Evolutionary conservation across 306 rosid species (phyloP), one percentile per base, ranked within the genome.

Genomic region (Comarum palustre): DNA sequence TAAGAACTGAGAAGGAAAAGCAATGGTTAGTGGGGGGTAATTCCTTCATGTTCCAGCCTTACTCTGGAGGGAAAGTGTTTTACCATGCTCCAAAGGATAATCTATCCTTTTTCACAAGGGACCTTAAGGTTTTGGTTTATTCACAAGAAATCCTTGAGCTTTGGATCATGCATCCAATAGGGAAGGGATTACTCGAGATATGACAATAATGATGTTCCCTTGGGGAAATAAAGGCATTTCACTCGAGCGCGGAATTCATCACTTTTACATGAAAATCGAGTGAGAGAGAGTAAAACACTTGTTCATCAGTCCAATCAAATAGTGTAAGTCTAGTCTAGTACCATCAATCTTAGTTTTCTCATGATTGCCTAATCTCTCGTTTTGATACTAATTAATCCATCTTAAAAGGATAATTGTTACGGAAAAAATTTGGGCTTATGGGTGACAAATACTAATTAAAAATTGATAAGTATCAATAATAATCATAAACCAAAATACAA

Each of bases 151-250:
- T 76, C 58, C 63, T 76, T 34, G 16, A 67, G 69, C 29, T 31
- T 60, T 48, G 38, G 59, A 20, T 48, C 60, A 68, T 84, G 65
- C 79, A 80, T 86, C 86, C 73, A 76, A 79, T 75, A 5, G 5
- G 5, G 6, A 82, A 62, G 78, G 90, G 74, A 38, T 72, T 72
- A 13, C 88, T 80, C 89, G 77, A 82, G 77, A 82, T 80, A 55
- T 22, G 78, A 41, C 89, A 84, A 89, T 79, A 20, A 52, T 52
- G 84, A 89, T 85, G 91, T 78, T 60, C 75, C 77, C 50, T 65
- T 74, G 82, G 83, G 82, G 83, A 75, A 81, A 80, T 77, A 73
- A 52, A 20, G 59, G 71, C 69, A 77, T 78, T 79, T 59, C 82
- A 69, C 72, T 83, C 81, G n/a, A n/a, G n/a, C n/a, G n/a, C n/a